Conservation (phyloP, 805 yeast genomes). For the Pichia scutulata region DNA sequence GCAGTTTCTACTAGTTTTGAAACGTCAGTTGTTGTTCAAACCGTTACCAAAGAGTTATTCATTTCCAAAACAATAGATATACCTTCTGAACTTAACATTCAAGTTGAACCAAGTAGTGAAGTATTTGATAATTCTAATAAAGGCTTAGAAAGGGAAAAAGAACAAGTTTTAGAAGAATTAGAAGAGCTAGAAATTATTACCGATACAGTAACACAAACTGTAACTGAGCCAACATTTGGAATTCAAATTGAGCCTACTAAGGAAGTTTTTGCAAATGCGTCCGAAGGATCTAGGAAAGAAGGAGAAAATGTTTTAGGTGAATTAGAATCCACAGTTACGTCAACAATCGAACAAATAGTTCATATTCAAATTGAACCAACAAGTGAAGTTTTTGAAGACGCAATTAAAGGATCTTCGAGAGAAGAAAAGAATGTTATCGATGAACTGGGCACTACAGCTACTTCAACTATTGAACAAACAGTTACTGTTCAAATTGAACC, state of each 20-base stretch:
- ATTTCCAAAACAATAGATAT: background rate
- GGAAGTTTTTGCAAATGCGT: background rate
- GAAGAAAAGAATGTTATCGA: background rate
- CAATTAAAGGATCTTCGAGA: background rate
- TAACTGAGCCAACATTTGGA: background rate
- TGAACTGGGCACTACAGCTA: background rate
- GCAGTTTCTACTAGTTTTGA: slow-evolving; percentile 1
- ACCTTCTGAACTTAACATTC: background rate
- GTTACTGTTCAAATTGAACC: background rate
- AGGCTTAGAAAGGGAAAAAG: background rate
- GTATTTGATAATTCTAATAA: background rate
- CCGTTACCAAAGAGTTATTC: background rate
- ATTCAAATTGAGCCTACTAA: slow-evolving; percentile 8
- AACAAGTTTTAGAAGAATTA: background rate
- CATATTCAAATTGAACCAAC: slow-evolving; percentile 8
- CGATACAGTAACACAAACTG: background rate
- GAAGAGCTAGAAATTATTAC: background rate
- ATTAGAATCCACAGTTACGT: background rate
- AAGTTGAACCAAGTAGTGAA: background rate
- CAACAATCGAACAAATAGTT: background rate
- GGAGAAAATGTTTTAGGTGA: background rate
- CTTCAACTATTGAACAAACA: background rate
- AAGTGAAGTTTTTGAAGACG: background rate
- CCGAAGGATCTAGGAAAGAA: background rate
- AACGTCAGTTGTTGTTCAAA: slow-evolving; percentile 2